Percentiles rank a stretch among this genome's conserved stretches.
Conservation (phyloP, 148 eudicot genomes). For the Chenopodium album region DNA sequence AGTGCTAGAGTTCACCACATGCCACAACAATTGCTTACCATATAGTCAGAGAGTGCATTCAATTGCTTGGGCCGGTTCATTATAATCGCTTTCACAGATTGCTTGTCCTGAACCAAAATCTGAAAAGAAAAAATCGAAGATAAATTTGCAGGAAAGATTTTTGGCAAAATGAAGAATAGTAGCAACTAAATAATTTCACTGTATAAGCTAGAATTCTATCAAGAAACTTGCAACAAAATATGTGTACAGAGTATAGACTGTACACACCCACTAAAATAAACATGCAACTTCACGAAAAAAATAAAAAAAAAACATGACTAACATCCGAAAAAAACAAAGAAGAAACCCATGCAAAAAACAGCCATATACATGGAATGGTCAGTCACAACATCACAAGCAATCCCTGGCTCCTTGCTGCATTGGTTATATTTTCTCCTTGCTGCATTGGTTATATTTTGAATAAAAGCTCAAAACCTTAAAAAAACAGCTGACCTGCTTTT, state of each 20-base stretch:
- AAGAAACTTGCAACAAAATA: neutral
- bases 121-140: constrained; percentile 17
- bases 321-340: neutral
- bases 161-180: neutral
- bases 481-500: neutral
- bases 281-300: neutral
- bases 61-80: constrained; percentile 89
- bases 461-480: too few species aligned
- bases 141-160: neutral
- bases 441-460: neutral
- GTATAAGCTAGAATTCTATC: neutral
- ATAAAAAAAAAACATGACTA: neutral
- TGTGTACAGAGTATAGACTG: neutral
- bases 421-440: neutral
- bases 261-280: neutral
- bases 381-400: too few species aligned
- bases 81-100: constrained; percentile 39
- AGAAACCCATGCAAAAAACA: neutral
- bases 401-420: neutral
- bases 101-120: constrained; percentile 65
- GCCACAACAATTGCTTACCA: constrained; percentile 47
- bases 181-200: neutral
- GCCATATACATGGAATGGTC: neutral
- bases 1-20: neutral
- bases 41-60: constrained; percentile 70